Evolutionary conservation across 2,329 filamentous ascomycete genomes (phyloP).

Genomic region (Penicillium frequentans): DNA sequence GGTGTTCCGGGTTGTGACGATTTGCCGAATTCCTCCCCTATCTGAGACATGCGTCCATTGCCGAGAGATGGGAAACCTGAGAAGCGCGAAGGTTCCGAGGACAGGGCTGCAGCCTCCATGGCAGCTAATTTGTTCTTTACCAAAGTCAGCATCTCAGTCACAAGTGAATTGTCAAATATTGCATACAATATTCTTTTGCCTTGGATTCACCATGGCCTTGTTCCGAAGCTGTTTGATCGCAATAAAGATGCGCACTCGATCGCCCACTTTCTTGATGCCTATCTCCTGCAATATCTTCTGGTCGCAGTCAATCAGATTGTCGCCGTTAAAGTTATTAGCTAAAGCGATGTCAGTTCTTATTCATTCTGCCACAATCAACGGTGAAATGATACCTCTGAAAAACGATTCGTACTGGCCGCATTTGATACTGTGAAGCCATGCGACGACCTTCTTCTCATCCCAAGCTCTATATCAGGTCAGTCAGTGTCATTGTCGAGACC

Average conservation of each 20-base stretch:
- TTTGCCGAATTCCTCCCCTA: constrained; percentile 52
- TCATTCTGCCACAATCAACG: neutral
- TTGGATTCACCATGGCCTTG: constrained; percentile 72
- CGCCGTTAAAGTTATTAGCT: constrained; percentile 94
- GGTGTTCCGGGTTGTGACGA: constrained; percentile 62
- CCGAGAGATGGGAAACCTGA: constrained; percentile 52
- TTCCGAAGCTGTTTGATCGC: constrained; percentile 81
- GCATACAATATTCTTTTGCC: constrained; percentile 80
- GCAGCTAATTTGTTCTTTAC: constrained; percentile 77
- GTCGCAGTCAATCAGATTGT: constrained; percentile 95
- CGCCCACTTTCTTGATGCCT: constrained; percentile 96
- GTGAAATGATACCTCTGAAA: constrained; percentile 61
- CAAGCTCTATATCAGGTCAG: constrained; percentile 57
- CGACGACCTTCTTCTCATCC: constrained; percentile 88
- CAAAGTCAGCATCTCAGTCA: constrained; percentile 14
- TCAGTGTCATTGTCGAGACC: neutral
- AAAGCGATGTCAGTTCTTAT: constrained; percentile 13
- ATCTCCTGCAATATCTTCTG: constrained; percentile 96
- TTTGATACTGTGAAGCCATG: constrained; percentile 88
- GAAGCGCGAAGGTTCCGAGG: constrained; percentile 65
- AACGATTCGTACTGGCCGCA: constrained; percentile 91
- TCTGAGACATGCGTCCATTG: constrained; percentile 63
- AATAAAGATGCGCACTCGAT: constrained; percentile 86
- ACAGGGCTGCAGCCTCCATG: constrained; percentile 66
- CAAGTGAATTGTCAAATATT: too few relatives aligned